Conservation (phyloP, 1,284 basidiomycete genomes). For the Sutorius eximius region DNA sequence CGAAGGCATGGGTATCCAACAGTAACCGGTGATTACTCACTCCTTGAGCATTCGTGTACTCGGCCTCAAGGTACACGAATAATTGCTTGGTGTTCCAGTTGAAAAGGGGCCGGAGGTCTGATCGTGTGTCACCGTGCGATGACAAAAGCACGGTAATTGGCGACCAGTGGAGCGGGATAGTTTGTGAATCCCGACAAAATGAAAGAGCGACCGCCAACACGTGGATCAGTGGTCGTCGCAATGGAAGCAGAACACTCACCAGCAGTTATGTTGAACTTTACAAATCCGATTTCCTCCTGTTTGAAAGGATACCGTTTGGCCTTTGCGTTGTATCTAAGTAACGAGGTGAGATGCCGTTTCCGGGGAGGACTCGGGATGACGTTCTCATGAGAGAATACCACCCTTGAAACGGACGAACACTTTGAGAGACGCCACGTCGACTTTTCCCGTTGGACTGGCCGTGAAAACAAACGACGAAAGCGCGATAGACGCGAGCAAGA, state of each 20-base stretch:
- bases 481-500: constrained; percentile 71
- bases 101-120: constrained; percentile 81
- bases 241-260: constrained; percentile 48
- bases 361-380: constrained; percentile 6
- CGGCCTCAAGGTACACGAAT: constrained; percentile 81
- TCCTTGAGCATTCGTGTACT: constrained; percentile 71
- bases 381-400: not conserved
- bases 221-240: constrained; percentile 14
- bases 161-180: constrained; percentile 9
- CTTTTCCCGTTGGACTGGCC: constrained; percentile 53
- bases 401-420: constrained; percentile 49
- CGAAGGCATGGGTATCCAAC: constrained; percentile 8
- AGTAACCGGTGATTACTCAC: constrained; percentile 44
- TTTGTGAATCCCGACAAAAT: constrained; percentile 22
- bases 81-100: constrained; percentile 95
- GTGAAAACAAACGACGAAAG: constrained; percentile 68
- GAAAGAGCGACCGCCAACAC: constrained; percentile 32
- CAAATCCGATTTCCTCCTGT: constrained; percentile 71
- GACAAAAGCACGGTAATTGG: constrained; percentile 18
- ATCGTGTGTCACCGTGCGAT: constrained; percentile 6
- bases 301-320: constrained; percentile 53
- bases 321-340: constrained; percentile 52
- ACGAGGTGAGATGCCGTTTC: constrained; percentile 17
- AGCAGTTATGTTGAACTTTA: constrained; percentile 76
- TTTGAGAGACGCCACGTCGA: constrained; percentile 64